Base-by-base conservation (phyloP, 202 grass and related monocot species). In the Miscanthus sacchariflorus region DNA sequence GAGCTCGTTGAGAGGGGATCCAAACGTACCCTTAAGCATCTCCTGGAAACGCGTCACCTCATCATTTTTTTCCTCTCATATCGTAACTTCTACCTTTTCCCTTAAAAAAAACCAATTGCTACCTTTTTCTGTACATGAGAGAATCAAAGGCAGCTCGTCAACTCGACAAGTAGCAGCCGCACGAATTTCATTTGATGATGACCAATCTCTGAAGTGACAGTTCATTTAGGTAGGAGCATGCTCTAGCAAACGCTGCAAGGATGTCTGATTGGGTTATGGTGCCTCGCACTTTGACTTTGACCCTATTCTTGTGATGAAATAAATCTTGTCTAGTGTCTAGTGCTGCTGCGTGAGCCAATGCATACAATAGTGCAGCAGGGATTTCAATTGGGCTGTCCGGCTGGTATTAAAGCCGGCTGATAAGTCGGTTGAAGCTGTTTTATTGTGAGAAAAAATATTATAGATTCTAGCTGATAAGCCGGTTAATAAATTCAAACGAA, bases 111-210 rank as follows among this genome's bases (percentile, higher is more conserved):
- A 81, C n/a, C 50, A 77, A 9, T 25, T 50, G 12, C 54, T n/a
- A 59, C 56, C 56, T n/a, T 19, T 68, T 44, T 58, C 68, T 68
- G 64, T 72, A 12, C 48, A 0, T 21, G 6, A 35, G 74, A 72
- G 44, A 87, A 67, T 58, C 19, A 27, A 68, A 56, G 68, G 81
- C 50, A 30, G 27, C 5, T 45, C 15, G 18, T 15, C 76, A 85
- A 89, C 33, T 59, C 45, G 78, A 86, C 78, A 72, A 52, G 25
- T 43, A 54, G 18, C 72, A 82, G 13, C 64, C 40, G 36, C 30
- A 42, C 50, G 33, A 68, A 81, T 49, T 17, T 54, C 66, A 74
- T 68, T 54, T 58, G 69, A 89, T 58, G 69, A 85, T 69, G 66
- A 5, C 2, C 33, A 74, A 4, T 24, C 13, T 68, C 36, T 59